Conservation (phyloP, 78 protist genomes). For the Planoprotostelium fungivorum region DNA sequence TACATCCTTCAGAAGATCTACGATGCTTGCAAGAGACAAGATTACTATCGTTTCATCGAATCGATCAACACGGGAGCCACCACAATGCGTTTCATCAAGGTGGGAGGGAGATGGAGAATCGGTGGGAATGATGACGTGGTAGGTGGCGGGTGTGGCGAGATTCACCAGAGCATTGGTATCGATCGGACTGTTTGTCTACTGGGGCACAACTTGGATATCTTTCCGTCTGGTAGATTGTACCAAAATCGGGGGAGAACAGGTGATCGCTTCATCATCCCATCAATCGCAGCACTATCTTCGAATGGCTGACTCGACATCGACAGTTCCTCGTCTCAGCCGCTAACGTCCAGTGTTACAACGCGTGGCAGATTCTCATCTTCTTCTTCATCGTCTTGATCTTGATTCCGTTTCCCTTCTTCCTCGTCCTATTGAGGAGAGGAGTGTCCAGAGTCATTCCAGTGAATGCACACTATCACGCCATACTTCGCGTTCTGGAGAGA, state of each 20-base stretch:
- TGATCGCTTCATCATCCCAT: too few species aligned
- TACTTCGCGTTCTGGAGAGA: neutral
- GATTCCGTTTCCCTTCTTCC: neutral
- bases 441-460: neutral
- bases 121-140: neutral
- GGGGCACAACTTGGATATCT: neutral
- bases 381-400: neutral
- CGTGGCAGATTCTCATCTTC: neutral
- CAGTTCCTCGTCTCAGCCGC: neutral
- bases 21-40: neutral
- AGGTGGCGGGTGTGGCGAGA: neutral
- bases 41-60: neutral
- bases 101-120: neutral
- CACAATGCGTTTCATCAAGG: neutral
- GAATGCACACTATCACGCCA: neutral
- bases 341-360: neutral
- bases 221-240: neutral
- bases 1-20: neutral
- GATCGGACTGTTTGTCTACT: neutral
- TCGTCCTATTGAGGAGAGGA: neutral
- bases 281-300: neutral
- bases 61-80: neutral
- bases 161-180: neutral
- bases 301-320: neutral
- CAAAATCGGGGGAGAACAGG: neutral